Percentiles rank a stretch among this genome's conserved stretches.
Evolutionary conservation across 2,329 filamentous ascomycete species (phyloP).

Genomic region (Cryphonectria parasitica): DNA sequence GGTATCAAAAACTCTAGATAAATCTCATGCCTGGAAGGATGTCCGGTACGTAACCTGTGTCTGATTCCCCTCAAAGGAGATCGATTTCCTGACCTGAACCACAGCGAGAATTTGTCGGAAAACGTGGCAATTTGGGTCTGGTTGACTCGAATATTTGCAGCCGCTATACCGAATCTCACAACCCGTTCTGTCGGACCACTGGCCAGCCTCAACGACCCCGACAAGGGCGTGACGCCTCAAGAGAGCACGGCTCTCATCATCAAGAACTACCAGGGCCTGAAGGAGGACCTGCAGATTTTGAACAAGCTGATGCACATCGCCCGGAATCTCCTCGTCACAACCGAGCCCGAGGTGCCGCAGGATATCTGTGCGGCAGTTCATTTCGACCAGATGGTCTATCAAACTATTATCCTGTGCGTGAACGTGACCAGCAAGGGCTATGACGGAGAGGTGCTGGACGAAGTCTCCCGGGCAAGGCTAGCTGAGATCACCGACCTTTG

Average conservation of each 20-base stretch:
- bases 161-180: slow-evolving; percentile 63
- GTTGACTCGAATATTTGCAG: slow-evolving; percentile 63
- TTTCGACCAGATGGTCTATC: slow-evolving; percentile 69
- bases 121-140: slow-evolving; percentile 70
- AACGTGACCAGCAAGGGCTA: slow-evolving; percentile 71
- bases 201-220: slow-evolving; percentile 56
- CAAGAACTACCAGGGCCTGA: slow-evolving; percentile 63
- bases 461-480: slow-evolving; percentile 58
- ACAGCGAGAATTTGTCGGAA: slow-evolving; percentile 61
- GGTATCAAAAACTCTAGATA: slow-evolving; percentile 64
- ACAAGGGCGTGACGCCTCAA: slow-evolving; percentile 61
- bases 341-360: slow-evolving; percentile 67
- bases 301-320: slow-evolving; percentile 72
- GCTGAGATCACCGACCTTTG: slow-evolving; percentile 68
- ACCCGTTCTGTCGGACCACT: slow-evolving; percentile 62
- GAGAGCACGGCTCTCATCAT: slow-evolving; percentile 67
- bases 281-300: slow-evolving; percentile 65
- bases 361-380: slow-evolving; percentile 67
- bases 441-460: slow-evolving; percentile 65
- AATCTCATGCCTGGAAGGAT: slow-evolving; percentile 64
- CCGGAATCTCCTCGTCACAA: slow-evolving; percentile 66
- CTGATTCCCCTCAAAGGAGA: neutral
- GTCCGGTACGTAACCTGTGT: slow-evolving; percentile 51
- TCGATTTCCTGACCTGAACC: neutral
- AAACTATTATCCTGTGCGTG: slow-evolving; percentile 67